Conservation (phyloP, 2,329 filamentous ascomycete genomes). For the Aspergillus pseudoterreus region DNA sequence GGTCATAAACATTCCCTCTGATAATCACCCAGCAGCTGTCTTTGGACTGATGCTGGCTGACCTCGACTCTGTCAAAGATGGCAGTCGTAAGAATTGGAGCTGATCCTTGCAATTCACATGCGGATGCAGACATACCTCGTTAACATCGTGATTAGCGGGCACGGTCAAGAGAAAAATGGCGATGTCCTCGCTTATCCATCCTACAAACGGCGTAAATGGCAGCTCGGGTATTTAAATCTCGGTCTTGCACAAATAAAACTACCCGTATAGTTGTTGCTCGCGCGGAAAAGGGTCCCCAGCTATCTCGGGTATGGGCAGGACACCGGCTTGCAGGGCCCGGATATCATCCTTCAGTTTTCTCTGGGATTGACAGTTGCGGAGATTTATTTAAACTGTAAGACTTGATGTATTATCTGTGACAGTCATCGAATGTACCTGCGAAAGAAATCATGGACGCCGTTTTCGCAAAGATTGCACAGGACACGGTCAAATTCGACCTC, state of each 20-base stretch:
- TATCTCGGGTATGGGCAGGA: neutral
- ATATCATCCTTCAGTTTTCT: neutral
- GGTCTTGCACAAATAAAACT: neutral
- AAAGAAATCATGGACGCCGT: conserved; percentile 1
- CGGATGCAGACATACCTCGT: neutral
- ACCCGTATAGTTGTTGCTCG: neutral
- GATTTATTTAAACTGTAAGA: no score
- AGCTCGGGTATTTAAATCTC: no score
- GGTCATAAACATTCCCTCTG: neutral
- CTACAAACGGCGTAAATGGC: no score
- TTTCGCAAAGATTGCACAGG: conserved; percentile 1
- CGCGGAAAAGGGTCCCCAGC: neutral
- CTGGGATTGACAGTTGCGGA: no score
- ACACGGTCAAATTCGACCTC: conserved; percentile 2
- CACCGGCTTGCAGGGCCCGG: neutral
- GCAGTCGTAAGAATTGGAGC: no score
- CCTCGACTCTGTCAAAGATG: neutral
- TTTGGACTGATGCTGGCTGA: neutral
- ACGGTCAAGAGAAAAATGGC: neutral
- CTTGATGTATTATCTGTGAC: no score
- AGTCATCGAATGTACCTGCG: no score
- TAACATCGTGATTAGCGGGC: neutral
- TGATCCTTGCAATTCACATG: no score
- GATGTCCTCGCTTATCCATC: no score
- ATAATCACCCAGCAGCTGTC: conserved; percentile 3